Evolutionary conservation across 2,329 filamentous ascomycete genomes (phyloP).

Genomic region (Ceratocystis eucalypticola): DNA sequence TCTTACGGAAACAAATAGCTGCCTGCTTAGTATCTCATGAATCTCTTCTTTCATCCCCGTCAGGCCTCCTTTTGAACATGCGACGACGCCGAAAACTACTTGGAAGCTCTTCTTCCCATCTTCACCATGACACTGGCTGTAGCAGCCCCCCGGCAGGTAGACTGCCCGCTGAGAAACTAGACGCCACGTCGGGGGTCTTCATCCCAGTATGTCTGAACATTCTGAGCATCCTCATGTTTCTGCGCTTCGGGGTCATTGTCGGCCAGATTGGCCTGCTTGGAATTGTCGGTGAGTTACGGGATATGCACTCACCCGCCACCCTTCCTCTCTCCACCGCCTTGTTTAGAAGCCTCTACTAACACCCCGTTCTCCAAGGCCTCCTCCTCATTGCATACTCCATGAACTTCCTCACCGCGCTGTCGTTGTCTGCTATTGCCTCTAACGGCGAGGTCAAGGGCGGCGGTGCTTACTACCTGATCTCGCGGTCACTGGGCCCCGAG

Average conservation of each 20-base stretch:
- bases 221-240: conserved; percentile 81
- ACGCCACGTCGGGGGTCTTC: conserved; percentile 66
- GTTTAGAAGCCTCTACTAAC: conserved; percentile 1
- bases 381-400: conserved; percentile 65
- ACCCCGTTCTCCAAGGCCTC: conserved; percentile 38
- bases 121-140: background rate
- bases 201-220: conserved; percentile 84
- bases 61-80: background rate
- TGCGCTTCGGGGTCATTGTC: conserved; percentile 73
- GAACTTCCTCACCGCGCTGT: conserved; percentile 72
- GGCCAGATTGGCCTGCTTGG: conserved; percentile 68
- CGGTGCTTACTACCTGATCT: conserved; percentile 81
- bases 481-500: conserved; percentile 70
- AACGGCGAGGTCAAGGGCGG: conserved; percentile 82
- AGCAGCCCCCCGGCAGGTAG: background rate
- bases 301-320: background rate
- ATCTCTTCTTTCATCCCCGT: background rate
- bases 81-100: conserved; percentile 9
- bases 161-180: conserved; percentile 45
- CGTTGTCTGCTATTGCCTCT: conserved; percentile 75
- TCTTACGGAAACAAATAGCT: too few species aligned
- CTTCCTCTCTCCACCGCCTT: too few species aligned
- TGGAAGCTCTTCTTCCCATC: conserved; percentile 1
- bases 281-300: conserved; percentile 50
- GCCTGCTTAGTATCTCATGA: background rate